Base-by-base conservation (phyloP, 2,329 filamentous ascomycete species). In the Dactylonectria estremocensis region DNA sequence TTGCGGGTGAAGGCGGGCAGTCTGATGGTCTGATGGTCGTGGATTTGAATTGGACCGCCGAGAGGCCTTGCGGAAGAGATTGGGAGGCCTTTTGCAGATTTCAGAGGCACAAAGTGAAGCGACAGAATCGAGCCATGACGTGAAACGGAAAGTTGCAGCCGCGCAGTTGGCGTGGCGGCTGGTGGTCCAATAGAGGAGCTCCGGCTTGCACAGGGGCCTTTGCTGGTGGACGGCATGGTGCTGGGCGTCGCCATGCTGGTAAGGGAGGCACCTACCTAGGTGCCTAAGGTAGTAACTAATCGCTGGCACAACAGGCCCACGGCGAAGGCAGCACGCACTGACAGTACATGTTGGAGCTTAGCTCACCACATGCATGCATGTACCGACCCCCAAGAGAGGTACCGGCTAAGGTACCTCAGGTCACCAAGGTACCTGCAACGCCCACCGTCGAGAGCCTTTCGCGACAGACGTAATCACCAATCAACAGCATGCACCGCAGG, bases 91-190 rank as follows among this genome's bases (percentile, higher is more conserved):
- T 50, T 28, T 43, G 22, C 14, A 20, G 20, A 20, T 18, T 20
- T 62, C 3, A 28, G 13, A 28, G 31, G 49, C 31, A 50, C 55
- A 53, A 52, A n/a, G 46, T 58, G 52, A 54, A 49, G 55, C n/a
- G n/a, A 31, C n/a, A 55, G 43, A 64, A 59, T 61, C 52, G 40
- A 58, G 46, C 48, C 64, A 67, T 64, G 64, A 64, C 46, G 50
- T 54, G 55, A 56, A 65, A 57, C 50, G 10, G n/a, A 37, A 24
- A 57, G 48, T 14, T 28, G 28, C 57, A 46, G 22, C 52, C 31
- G 45, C 52, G 50, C 55, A 57, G 28, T 28, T 45, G 45, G 37
- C 22, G 58, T 45, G 35, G 66, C 37, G 45, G 52, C 45, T 52
- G 43, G 35, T 49, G 43, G 45, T 40, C 66, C 43, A 49, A 60